A percentile compares a stretch with the other conserved stretches of the same genome.
phyloP scores from a whole-genome alignment of 345 rosid genomes.

The Euphorbia pulcherrima region DNA sequence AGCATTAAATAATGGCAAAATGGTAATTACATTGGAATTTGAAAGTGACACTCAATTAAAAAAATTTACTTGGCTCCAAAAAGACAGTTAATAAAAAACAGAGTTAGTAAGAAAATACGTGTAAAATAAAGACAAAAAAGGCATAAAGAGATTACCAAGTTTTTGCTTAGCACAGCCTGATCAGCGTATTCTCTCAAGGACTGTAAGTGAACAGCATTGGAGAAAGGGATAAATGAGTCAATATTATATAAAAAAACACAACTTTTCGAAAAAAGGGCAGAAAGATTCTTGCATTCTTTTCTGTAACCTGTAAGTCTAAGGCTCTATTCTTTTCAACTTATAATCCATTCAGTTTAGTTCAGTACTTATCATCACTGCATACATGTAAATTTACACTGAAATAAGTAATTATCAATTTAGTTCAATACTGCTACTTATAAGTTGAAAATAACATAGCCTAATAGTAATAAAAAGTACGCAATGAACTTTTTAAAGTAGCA shows the following conservation, averaged over 20 bases:
- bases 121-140: neutral
- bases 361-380: too few relatives aligned
- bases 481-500: neutral
- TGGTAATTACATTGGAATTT: neutral
- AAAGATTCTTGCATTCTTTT: neutral
- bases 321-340: too few relatives aligned
- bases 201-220: constrained; percentile 29
- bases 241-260: neutral
- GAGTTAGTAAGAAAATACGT: neutral
- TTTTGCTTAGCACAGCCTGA: constrained; percentile 75
- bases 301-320: neutral
- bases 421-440: too few relatives aligned
- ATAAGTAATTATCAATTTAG: too few relatives aligned
- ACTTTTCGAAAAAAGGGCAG: neutral
- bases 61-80: too few relatives aligned
- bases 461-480: neutral
- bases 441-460: too few relatives aligned
- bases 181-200: constrained; percentile 50
- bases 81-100: neutral
- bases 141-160: constrained; percentile 46
- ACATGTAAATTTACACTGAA: too few relatives aligned
- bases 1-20: neutral
- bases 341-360: too few relatives aligned
- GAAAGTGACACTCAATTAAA: too few relatives aligned
- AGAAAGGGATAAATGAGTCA: constrained; percentile 15